These are phyloP conservation scores for Cymbidium sinense DNA, from an alignment of 106 monocot species.

Conservation along the genomic window DNA sequence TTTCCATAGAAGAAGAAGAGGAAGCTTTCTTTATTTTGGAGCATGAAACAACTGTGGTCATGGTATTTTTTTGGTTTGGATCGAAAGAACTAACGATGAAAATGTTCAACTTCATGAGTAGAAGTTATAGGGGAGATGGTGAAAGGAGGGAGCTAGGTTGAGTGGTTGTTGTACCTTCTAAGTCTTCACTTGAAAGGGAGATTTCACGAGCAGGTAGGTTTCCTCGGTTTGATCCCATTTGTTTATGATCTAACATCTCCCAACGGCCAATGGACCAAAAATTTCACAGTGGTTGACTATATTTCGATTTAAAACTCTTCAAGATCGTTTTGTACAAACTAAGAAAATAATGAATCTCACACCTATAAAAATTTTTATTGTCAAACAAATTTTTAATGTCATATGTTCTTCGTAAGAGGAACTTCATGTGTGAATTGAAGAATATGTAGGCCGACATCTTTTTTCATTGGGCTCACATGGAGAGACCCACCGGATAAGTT, in stretches of 20 bases:
- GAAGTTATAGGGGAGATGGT: background rate
- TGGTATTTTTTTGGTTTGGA: background rate
- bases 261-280: too few species aligned
- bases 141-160: background rate
- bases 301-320: too few species aligned
- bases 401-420: too few species aligned
- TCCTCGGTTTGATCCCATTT: background rate
- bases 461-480: too few species aligned
- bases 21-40: background rate
- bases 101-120: background rate
- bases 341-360: too few species aligned
- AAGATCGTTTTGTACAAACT: too few species aligned
- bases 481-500: too few species aligned
- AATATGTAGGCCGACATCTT: too few species aligned
- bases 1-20: background rate
- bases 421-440: too few species aligned
- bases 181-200: background rate
- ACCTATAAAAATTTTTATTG: too few species aligned
- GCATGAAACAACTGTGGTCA: background rate
- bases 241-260: background rate
- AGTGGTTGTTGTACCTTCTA: background rate
- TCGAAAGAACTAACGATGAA: background rate
- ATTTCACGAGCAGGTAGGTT: background rate
- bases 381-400: too few species aligned
- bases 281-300: too few species aligned